Percentiles rank a stretch among this genome's conserved stretches.
These are phyloP conservation scores for Melampsora larici-populina DNA, from an alignment of 1,284 basidiomycete species.

Conservation along the genomic window DNA sequence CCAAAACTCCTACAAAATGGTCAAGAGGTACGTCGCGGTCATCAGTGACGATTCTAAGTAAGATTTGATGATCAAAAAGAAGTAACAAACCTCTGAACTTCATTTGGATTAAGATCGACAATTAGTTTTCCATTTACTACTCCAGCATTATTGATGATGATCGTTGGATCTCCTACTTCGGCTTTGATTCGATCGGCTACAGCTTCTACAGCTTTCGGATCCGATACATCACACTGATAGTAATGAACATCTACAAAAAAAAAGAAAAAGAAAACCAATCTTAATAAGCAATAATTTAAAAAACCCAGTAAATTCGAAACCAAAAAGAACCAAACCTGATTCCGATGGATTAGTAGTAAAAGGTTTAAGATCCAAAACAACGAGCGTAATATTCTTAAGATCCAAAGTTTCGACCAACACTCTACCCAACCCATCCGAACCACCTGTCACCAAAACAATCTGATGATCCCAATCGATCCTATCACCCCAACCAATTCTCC, in stretches of 20 bases:
- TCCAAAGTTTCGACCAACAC: slow-evolving; percentile 24
- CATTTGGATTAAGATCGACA: slow-evolving; percentile 70
- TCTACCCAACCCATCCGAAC: slow-evolving; percentile 16
- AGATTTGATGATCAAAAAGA: not conserved
- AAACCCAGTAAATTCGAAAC: not conserved
- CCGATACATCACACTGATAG: slow-evolving; percentile 34
- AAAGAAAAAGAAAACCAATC: not conserved
- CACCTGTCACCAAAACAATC: slow-evolving; percentile 28
- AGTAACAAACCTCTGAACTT: slow-evolving; percentile 59
- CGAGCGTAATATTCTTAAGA: slow-evolving; percentile 11
- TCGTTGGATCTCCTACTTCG: slow-evolving; percentile 79
- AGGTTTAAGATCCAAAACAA: slow-evolving; percentile 26
- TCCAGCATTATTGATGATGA: slow-evolving; percentile 94
- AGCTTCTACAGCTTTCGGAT: slow-evolving; percentile 1
- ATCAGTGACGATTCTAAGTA: slow-evolving; percentile 23
- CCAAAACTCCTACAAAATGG: slow-evolving; percentile 68
- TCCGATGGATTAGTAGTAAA: not conserved
- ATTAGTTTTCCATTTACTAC: slow-evolving; percentile 83
- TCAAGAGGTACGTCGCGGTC: no score
- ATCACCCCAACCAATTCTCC: not conserved
- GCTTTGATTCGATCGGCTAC: slow-evolving; percentile 14
- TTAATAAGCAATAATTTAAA: not conserved
- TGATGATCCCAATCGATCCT: slow-evolving; percentile 32
- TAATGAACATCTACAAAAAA: not conserved
- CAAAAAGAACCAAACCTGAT: not conserved